These are phyloP conservation scores for Martiniozyma asiatica DNA, from an alignment of 1,139 yeast species.

Conservation along the genomic window DNA sequence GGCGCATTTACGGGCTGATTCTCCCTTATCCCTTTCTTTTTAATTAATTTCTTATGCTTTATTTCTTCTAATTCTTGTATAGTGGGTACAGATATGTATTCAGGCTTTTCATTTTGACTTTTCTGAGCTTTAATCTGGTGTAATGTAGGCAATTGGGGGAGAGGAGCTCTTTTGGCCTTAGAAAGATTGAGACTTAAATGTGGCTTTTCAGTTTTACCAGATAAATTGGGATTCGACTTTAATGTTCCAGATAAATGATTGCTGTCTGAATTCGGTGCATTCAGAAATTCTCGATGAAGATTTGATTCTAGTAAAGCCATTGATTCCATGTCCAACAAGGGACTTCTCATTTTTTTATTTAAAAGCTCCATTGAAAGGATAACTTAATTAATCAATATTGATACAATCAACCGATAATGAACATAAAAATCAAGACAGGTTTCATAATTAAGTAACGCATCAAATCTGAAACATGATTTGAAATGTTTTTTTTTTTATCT, in stretches of 20 bases:
- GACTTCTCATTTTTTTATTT: slow-evolving; percentile 1
- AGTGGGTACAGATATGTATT: slow-evolving; percentile 3
- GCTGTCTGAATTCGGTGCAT: neutral
- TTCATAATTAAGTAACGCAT: no score
- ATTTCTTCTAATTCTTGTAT: slow-evolving; percentile 3
- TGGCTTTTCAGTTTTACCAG: neutral
- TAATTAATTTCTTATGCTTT: neutral
- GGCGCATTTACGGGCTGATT: neutral
- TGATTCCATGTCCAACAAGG: slow-evolving; percentile 2
- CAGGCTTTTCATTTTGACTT: no score
- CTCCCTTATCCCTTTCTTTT: neutral
- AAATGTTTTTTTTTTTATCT: no score
- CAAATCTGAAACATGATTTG: slow-evolving; percentile 2
- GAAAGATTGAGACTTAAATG: slow-evolving; percentile 1
- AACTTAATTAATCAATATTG: no score
- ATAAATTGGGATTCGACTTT: neutral
- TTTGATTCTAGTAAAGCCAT: slow-evolving; percentile 1
- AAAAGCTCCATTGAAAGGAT: no score
- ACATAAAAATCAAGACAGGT: no score
- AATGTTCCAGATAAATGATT: neutral
- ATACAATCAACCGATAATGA: no score
- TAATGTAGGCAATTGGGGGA: neutral
- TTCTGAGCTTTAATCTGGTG: no score
- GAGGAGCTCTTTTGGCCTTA: slow-evolving; percentile 1
- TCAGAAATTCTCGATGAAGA: neutral